Base-by-base conservation (phyloP, 2,329 filamentous ascomycete species). In the Teratosphaeria viscida region DNA sequence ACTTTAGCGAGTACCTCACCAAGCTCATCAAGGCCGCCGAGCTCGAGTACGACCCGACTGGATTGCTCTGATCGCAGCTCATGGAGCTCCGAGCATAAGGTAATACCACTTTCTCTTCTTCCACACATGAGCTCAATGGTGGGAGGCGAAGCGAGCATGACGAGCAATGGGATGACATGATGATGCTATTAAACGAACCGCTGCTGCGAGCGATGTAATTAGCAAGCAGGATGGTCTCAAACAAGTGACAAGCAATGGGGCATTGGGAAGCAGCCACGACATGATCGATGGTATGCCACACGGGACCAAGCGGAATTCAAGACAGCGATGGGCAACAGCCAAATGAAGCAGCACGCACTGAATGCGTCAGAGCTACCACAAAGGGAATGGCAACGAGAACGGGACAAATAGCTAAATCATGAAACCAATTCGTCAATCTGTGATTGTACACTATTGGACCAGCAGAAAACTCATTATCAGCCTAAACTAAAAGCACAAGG, bases 1-100 rank as follows among this genome's bases (percentile, higher is more conserved):
- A 71, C 60, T 74, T 71, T 59, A 68, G 64, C 34, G 59, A 62
- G 53, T 66, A 64, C 23, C 56, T 74, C 23, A 65, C 62, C 10
- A 63, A 64, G 60, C 11, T 70, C 49, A 56, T 72, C 53, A 60
- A 61, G 56, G 63, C 62, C 23, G 65, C 61, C 12, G 64, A 64
- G 52, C 55, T 70, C 47, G 34, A 64, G 58, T 68, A 70, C 65
- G 64, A 70, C 32, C 10, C 26, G 11, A 59, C 54, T 12, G 62
- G 19, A 29, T 14, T 70, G 54, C 59, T 64, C 27, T 64, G 57
- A 59, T 23, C 10, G 5, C 3, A 6, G 47, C 10, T 47, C 11
- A 2, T n/a, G 35, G 26, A 32, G 53, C 53, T 32, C 11, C 29
- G 8, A 34, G 53, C 34, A 32, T 8, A 55, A 34, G 53, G 53